Percentiles rank a stretch among this genome's conserved stretches.
phyloP scores from a whole-genome alignment of 2,329 filamentous ascomycete species.

The Aspergillus ustus region DNA sequence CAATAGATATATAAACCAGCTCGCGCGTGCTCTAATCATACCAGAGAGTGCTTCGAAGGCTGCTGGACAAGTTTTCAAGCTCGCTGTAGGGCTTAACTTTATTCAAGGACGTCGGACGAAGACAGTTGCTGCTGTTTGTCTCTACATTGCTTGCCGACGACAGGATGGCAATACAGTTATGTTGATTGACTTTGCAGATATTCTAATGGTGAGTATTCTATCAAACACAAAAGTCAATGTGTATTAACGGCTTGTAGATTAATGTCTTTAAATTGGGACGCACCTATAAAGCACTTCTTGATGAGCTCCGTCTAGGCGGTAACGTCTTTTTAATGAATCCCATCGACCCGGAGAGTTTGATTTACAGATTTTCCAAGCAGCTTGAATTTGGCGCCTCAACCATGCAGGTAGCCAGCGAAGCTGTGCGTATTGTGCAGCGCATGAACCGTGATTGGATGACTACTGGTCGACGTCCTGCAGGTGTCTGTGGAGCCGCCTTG shows the following conservation, averaged over 20 bases:
- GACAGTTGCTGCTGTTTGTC: conserved; percentile 84
- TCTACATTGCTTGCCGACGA: conserved; percentile 86
- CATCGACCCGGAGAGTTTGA: conserved; percentile 85
- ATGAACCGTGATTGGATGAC: conserved; percentile 99
- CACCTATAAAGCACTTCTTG: conserved; percentile 82
- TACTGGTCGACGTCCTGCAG: conserved; percentile 88
- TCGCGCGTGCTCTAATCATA: conserved; percentile 47
- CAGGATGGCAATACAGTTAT: conserved; percentile 81
- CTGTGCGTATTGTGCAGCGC: conserved; percentile 81
- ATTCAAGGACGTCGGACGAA: conserved; percentile 84
- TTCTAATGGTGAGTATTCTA: conserved; percentile 57
- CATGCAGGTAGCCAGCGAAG: conserved; percentile 84
- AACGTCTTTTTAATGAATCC: conserved; percentile 73
- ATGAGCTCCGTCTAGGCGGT: conserved; percentile 56
- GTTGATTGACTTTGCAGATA: conserved; percentile 93
- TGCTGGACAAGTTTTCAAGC: conserved; percentile 75
- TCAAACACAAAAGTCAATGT: not conserved
- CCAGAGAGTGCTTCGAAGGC: conserved; percentile 67
- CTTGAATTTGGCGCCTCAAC: conserved; percentile 87
- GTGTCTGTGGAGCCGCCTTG: conserved; percentile 90
- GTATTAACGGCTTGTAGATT: conserved; percentile 49
- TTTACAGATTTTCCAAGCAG: conserved; percentile 86
- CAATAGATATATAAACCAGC: conserved; percentile 49
- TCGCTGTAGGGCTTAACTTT: conserved; percentile 75
- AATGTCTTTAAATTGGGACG: conserved; percentile 93